phyloP scores from a whole-genome alignment of 495 filamentous ascomycete species.

The Cetradonia linearis region DNA sequence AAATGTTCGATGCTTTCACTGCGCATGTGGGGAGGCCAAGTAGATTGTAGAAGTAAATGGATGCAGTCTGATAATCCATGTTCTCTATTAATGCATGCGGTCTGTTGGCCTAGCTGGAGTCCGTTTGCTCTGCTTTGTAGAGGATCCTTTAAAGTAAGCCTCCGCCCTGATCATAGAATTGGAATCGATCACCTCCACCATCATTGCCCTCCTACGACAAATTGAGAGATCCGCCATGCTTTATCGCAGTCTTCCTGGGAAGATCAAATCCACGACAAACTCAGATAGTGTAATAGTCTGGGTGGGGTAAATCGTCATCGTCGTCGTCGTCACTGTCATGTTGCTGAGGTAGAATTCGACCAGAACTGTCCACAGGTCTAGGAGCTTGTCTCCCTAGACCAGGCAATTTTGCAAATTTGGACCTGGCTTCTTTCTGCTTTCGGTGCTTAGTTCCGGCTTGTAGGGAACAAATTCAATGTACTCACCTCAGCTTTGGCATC shows the following conservation, averaged over 20 bases:
- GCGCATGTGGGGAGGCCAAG: not conserved
- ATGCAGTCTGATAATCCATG: not conserved
- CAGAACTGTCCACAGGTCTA: not conserved
- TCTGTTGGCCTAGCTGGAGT: not conserved
- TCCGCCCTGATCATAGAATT: not conserved
- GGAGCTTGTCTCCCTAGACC: not conserved
- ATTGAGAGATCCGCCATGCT: no score
- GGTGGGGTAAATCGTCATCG: slow-evolving; percentile 14
- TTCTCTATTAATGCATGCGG: no score
- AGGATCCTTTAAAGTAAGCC: not conserved
- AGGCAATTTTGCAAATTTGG: slow-evolving; percentile 8
- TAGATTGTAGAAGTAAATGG: no score
- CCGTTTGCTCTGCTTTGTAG: not conserved
- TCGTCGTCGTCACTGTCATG: slow-evolving; percentile 20
- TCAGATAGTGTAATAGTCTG: slow-evolving; percentile 7
- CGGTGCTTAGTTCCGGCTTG: not conserved
- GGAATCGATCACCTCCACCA: not conserved
- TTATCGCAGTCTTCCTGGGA: not conserved
- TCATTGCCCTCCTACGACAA: not conserved
- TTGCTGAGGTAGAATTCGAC: not conserved
- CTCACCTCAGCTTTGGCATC: not conserved
- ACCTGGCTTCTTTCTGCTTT: not conserved
- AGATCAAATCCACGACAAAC: not conserved
- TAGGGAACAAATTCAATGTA: not conserved
- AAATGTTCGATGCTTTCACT: not conserved